Base-by-base conservation (phyloP, 768 basidiomycete species). In the Butyriboletus loyo region DNA sequence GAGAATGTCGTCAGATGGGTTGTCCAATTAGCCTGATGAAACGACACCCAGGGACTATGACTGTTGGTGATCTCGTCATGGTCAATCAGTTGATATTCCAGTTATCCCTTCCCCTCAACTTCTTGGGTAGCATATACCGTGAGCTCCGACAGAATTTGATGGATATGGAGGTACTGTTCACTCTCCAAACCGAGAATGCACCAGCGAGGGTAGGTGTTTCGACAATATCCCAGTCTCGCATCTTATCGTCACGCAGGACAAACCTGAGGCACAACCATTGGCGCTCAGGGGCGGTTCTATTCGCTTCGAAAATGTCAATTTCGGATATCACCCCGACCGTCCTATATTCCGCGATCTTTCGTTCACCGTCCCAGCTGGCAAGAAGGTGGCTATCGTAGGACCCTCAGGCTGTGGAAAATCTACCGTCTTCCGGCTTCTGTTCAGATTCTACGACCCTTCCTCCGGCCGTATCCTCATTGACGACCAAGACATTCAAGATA, bases 81-180 rank as follows among this genome's bases (percentile, higher is more conserved):
- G 89, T 97, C 61, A 99, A 99, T 70, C 96, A 98, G 66, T 80
- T 99, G 24, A 93, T 98, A 31, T 99, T 99, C 76, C 97, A 99
- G 65, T 75, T 99, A 0, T 97, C 94, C 0, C 74, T 98, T 30
- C 97, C 97, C 4, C 83, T 99, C 55, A 98, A 98, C 72, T 99
- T 99, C 73, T 75, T 99, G 53, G 97, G 92, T 1, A 92, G 94
- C 2, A 95, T 99, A 46, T 99, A 99, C 64, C 91, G 97, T 43
- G 97, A 99, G 67, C 83, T 98, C 71, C 78, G 94, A 37, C 97
- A 99, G 66, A 96, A 93, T 66, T 72, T 99, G 37, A 80, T 99
- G 42, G 97, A 99, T 68, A 98, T 99, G 95, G 96, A 98, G 54
- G 84, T 91, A 1, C 73, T 99, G 46, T 94, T 94, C 76, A 95